A percentile compares a stretch with the other conserved stretches of the same genome.
Evolutionary conservation across 495 filamentous ascomycete genomes (phyloP).

Genomic region (Collariella sp.): DNA sequence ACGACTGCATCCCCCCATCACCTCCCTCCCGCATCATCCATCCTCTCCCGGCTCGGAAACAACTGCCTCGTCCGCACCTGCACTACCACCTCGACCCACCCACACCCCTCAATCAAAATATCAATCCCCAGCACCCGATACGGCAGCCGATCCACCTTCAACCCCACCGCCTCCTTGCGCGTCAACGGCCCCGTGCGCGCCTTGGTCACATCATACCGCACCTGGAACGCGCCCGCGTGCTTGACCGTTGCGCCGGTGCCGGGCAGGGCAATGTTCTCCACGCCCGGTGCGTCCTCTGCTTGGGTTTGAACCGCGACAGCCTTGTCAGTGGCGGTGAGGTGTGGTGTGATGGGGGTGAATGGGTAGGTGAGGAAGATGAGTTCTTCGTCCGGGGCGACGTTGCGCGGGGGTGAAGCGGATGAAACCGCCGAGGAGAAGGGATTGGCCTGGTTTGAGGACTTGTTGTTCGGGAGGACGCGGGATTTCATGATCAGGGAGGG

Average conservation of each 20-base stretch:
- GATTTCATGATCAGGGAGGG: conserved; percentile 64
- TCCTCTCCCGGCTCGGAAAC: conserved; percentile 3
- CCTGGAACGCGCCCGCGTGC: conserved; percentile 64
- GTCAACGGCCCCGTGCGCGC: conserved; percentile 56
- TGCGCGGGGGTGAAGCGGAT: conserved; percentile 77
- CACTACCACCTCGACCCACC: conserved; percentile 84
- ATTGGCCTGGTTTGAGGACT: conserved; percentile 67
- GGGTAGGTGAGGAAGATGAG: conserved; percentile 61
- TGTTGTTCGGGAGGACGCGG: conserved; percentile 58
- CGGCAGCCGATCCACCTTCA: conserved; percentile 54
- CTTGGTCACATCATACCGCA: conserved; percentile 75
- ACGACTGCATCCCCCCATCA: neutral
- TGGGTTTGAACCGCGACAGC: conserved; percentile 58
- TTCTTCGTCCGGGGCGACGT: conserved; percentile 33
- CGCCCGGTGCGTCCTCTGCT: conserved; percentile 38
- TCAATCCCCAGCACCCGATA: conserved; percentile 73
- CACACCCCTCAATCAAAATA: conserved; percentile 80
- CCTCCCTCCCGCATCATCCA: neutral
- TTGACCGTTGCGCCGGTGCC: conserved; percentile 46
- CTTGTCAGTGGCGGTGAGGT: conserved; percentile 71
- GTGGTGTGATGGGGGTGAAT: conserved; percentile 65
- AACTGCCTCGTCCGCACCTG: conserved; percentile 58
- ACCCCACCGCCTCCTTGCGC: conserved; percentile 38
- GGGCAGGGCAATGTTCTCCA: conserved; percentile 51
- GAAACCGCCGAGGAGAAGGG: conserved; percentile 78